Evolutionary conservation across 78 protist genomes (phyloP).

Genomic region (Guillardia theta): DNA sequence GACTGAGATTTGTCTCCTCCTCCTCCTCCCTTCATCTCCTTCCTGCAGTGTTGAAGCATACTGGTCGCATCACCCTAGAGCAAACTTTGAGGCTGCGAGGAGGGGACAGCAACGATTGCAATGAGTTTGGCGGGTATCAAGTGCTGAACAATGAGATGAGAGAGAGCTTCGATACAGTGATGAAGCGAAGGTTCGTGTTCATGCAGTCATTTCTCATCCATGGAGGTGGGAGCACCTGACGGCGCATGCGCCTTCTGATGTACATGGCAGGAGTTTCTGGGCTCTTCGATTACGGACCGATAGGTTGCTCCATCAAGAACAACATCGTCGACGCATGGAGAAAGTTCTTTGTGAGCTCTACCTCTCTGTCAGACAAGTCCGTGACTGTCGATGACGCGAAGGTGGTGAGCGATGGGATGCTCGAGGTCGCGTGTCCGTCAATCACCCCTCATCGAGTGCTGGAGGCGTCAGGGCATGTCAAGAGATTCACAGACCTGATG

Average conservation of each 20-base stretch:
- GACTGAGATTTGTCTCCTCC: too few species aligned
- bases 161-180: constrained; percentile 3
- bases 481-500: constrained; percentile 92
- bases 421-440: constrained; percentile 65
- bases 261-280: background rate
- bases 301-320: constrained; percentile 89
- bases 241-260: too few species aligned
- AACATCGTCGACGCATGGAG: constrained; percentile 94
- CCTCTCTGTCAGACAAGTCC: background rate
- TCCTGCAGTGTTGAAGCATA: too few species aligned
- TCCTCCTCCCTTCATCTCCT: too few species aligned
- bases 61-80: too few species aligned
- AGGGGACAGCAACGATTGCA: too few species aligned
- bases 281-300: constrained; percentile 97
- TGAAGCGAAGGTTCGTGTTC: constrained; percentile 62
- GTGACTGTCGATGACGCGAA: background rate
- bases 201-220: constrained; percentile 61
- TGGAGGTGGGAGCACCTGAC: too few species aligned
- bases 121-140: too few species aligned
- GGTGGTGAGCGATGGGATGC: constrained; percentile 87
- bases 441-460: background rate
- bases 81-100: too few species aligned
- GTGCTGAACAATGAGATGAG: too few species aligned
- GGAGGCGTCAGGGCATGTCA: constrained; percentile 96
- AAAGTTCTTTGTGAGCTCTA: constrained; percentile 80